A percentile compares a stretch with the other conserved stretches of the same genome.
Conservation (phyloP, 2,329 filamentous ascomycete species). For the Diaporthe aspalathi region DNA sequence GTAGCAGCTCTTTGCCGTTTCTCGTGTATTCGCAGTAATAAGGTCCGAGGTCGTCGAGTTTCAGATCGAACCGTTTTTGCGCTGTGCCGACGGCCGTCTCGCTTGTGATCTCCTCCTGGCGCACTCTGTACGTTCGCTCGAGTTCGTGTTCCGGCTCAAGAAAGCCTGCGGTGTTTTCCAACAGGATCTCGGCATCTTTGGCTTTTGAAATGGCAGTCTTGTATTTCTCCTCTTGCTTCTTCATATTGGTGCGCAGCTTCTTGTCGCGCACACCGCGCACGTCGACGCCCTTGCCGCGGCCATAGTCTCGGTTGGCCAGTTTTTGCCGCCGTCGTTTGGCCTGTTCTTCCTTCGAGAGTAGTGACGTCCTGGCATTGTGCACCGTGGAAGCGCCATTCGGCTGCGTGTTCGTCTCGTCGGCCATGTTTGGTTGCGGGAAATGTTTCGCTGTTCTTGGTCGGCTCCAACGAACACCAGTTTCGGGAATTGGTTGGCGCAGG, state of each 20-base stretch:
- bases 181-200: conserved; percentile 93
- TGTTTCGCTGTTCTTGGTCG: background rate
- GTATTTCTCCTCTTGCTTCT: conserved; percentile 83
- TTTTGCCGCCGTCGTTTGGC: conserved; percentile 64
- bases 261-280: conserved; percentile 83
- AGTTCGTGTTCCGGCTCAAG: conserved; percentile 89
- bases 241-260: conserved; percentile 86
- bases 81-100: conserved; percentile 85
- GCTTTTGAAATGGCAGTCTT: conserved; percentile 83
- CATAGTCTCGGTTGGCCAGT: conserved; percentile 81
- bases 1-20: conserved; percentile 86
- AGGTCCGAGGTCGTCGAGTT: conserved; percentile 83
- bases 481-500: background rate
- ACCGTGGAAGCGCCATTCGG: conserved; percentile 66
- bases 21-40: conserved; percentile 91
- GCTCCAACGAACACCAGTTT: background rate
- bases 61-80: conserved; percentile 92
- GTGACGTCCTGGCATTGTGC: conserved; percentile 61
- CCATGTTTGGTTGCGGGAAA: conserved; percentile 45
- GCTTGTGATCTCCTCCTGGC: conserved; percentile 84
- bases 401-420: conserved; percentile 51
- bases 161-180: conserved; percentile 88
- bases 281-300: conserved; percentile 81
- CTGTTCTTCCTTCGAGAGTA: conserved; percentile 63
- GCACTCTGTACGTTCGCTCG: conserved; percentile 91